A percentile compares a stretch with the other conserved stretches of the same genome.
These are phyloP conservation scores for Colletotrichum ledebouriae DNA, from an alignment of 2,329 filamentous ascomycete species.

Conservation along the genomic window DNA sequence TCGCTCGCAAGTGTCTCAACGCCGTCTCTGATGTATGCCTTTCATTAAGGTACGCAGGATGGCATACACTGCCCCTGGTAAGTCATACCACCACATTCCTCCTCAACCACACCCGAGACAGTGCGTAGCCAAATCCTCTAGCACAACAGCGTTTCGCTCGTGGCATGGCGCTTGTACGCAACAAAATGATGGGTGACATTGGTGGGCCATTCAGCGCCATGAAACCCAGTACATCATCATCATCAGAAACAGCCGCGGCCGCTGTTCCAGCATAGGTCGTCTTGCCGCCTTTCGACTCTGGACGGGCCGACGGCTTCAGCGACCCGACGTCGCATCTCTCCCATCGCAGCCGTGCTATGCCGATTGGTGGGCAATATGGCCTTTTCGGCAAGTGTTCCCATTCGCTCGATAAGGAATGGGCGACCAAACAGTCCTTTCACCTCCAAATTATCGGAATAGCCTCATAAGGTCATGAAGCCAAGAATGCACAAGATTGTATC, in stretches of 20 bases:
- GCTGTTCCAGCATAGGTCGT: background rate
- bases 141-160: constrained; percentile 1
- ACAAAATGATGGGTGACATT: background rate
- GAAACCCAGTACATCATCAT: background rate
- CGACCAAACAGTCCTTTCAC: background rate
- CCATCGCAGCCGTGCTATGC: background rate
- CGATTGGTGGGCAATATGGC: constrained; percentile 24
- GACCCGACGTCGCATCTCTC: background rate
- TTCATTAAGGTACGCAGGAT: background rate
- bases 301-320: constrained; percentile 31
- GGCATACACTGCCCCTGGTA: background rate
- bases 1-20: background rate
- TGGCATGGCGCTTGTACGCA: background rate
- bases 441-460: background rate
- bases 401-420: constrained; percentile 14
- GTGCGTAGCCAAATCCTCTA: background rate
- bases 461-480: background rate
- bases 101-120: constrained; percentile 3
- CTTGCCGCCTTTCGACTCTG: background rate
- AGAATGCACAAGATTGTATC: background rate
- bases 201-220: no score
- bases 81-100: background rate
- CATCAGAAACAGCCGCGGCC: background rate
- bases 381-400: constrained; percentile 7
- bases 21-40: background rate